These are phyloP conservation scores for Geotrichum histeridarum DNA, from an alignment of 1,139 yeast genomes.

Conservation along the genomic window DNA sequence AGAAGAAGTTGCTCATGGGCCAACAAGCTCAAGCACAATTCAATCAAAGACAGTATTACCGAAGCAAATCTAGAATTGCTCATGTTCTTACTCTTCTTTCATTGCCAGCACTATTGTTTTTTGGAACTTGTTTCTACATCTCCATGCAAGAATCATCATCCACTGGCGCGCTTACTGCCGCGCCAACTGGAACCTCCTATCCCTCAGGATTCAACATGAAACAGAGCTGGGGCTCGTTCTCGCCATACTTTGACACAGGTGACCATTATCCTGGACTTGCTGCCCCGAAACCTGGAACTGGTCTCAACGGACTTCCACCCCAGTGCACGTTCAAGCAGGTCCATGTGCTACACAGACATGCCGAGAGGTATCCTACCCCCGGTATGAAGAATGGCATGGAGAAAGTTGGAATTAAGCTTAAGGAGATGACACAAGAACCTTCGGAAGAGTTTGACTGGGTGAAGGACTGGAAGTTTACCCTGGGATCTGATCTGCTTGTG, in stretches of 20 bases:
- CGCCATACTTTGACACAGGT: constrained; percentile 43
- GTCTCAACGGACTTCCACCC: constrained; percentile 31
- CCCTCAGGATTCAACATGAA: constrained; percentile 40
- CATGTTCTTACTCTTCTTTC: neutral
- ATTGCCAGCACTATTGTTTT: neutral
- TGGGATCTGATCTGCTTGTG: constrained; percentile 37
- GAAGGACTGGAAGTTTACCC: constrained; percentile 34
- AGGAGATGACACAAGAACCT: constrained; percentile 13
- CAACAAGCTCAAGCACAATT: no score
- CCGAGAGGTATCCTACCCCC: constrained; percentile 41
- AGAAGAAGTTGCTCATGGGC: no score
- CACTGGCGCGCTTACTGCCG: constrained; percentile 33
- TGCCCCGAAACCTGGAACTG: constrained; percentile 25
- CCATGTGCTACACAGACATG: constrained; percentile 42
- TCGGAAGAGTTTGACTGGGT: constrained; percentile 31
- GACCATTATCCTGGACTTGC: constrained; percentile 26
- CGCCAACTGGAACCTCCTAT: constrained; percentile 39
- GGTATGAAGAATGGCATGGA: constrained; percentile 28
- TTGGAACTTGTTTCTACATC: neutral
- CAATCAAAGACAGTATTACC: neutral
- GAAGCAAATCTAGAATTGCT: neutral
- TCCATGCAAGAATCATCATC: constrained; percentile 20
- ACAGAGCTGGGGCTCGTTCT: constrained; percentile 42
- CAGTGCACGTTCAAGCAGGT: constrained; percentile 36
- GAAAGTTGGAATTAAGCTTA: constrained; percentile 32